phyloP scores from a whole-genome alignment of 176 grass and related monocot genomes.

The Oryza punctata region DNA sequence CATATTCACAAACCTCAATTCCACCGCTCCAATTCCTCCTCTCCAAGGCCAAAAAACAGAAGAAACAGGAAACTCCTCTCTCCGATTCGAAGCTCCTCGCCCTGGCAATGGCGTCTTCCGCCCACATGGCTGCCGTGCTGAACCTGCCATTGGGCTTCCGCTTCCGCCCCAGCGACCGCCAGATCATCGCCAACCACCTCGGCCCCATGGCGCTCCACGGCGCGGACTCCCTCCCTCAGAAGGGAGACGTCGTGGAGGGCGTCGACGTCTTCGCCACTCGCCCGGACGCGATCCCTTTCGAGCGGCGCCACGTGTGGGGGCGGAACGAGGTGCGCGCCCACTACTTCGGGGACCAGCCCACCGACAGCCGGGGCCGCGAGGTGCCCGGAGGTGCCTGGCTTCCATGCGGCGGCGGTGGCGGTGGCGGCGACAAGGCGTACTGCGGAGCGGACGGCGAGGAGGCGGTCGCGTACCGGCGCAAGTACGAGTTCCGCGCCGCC shows the following conservation, averaged over 20 bases:
- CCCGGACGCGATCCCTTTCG: slow-evolving; percentile 7
- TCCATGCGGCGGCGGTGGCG: not conserved
- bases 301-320: not conserved
- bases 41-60: no score
- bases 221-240: not conserved
- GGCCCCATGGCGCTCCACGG: not conserved
- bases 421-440: slow-evolving; percentile 4
- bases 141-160: not conserved
- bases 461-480: slow-evolving; percentile 7
- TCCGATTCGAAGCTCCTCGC: no score
- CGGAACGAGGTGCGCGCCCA: not conserved
- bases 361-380: not conserved
- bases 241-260: no score
- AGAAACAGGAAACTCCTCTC: no score
- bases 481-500: slow-evolving; percentile 4
- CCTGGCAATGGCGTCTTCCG: no score
- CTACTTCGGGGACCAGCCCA: slow-evolving; percentile 14
- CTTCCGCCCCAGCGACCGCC: not conserved
- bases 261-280: no score
- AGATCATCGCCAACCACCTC: not conserved
- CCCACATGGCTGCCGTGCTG: no score
- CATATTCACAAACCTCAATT: no score
- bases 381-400: not conserved
- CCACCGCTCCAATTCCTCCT: no score
- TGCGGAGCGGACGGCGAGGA: not conserved